Percentiles rank a stretch among this genome's conserved stretches.
Conservation (phyloP, 805 yeast species). For the Metschnikowia borealis region DNA sequence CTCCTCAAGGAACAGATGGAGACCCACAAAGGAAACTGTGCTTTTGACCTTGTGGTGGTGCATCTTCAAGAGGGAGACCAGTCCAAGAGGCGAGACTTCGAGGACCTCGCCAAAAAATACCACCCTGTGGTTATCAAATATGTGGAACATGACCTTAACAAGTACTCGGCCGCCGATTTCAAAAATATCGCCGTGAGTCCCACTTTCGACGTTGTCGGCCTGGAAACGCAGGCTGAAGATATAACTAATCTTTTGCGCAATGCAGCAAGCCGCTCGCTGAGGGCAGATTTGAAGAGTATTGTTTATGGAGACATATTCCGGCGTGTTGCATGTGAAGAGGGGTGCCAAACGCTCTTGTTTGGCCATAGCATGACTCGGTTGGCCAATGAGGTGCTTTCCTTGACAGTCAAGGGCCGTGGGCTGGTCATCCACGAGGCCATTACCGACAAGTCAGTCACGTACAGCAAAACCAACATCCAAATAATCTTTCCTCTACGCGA, state of each 20-base stretch:
- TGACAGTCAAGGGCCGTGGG: conserved; percentile 87
- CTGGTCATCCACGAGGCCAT: conserved; percentile 52
- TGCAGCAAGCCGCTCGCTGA: conserved; percentile 54
- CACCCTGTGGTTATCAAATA: conserved; percentile 28
- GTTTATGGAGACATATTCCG: conserved; percentile 46
- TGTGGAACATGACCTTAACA: conserved; percentile 39
- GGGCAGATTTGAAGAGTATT: conserved; percentile 55
- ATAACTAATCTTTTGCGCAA: conserved; percentile 31
- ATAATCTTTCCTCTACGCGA: conserved; percentile 73
- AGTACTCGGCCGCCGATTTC: conserved; percentile 31
- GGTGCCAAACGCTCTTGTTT: conserved; percentile 57
- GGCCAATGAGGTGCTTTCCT: conserved; percentile 73
- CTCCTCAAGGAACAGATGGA: conserved; percentile 57
- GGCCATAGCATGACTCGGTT: conserved; percentile 80
- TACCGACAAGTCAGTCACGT: conserved; percentile 38
- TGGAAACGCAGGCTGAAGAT: neutral
- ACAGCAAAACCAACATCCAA: conserved; percentile 32
- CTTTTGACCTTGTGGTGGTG: conserved; percentile 57
- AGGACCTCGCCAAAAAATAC: conserved; percentile 17
- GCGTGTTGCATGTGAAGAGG: conserved; percentile 41
- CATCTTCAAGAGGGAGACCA: conserved; percentile 38
- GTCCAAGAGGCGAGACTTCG: conserved; percentile 13
- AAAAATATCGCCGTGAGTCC: conserved; percentile 14
- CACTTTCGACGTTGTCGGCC: conserved; percentile 12
- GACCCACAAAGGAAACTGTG: conserved; percentile 63